Percentiles rank a stretch among this genome's conserved stretches.
Evolutionary conservation across 768 basidiomycete species (phyloP).

Genomic region (Tricholoma bakamatsutake): DNA sequence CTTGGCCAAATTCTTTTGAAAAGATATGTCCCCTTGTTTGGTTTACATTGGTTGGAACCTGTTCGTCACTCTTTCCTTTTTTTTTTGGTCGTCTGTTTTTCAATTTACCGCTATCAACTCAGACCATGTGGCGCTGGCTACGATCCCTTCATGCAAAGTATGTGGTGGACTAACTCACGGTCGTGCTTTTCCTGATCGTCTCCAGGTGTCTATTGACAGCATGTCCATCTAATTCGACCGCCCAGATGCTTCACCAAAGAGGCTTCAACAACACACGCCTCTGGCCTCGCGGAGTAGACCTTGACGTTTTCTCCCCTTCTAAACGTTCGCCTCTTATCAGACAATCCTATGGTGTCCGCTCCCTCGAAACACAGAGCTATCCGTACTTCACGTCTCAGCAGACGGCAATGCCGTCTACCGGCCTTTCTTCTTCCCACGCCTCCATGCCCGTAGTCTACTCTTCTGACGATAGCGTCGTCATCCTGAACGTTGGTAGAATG

Average conservation of each 20-base stretch:
- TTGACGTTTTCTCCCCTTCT: not conserved
- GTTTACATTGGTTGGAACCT: not conserved
- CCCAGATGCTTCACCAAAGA: not conserved
- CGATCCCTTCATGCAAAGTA: not conserved
- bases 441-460: not conserved
- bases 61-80: too few relatives aligned
- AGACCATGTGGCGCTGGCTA: not conserved
- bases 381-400: not conserved
- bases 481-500: not conserved
- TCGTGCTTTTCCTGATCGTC: too few relatives aligned
- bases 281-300: slow-evolving; percentile 1
- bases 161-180: too few relatives aligned
- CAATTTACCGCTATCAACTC: too few relatives aligned
- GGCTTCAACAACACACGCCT: not conserved
- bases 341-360: not conserved
- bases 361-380: not conserved
- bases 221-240: not conserved
- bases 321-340: not conserved
- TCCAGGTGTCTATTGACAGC: not conserved
- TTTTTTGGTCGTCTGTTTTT: too few relatives aligned
- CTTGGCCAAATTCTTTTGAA: too few relatives aligned
- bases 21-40: not conserved
- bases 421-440: not conserved
- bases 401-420: not conserved
- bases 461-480: not conserved